Evolutionary conservation across 495 filamentous ascomycete genomes (phyloP), one percentile per base, ranked within the genome.

Genomic region (Jackrogersella multiformis): DNA sequence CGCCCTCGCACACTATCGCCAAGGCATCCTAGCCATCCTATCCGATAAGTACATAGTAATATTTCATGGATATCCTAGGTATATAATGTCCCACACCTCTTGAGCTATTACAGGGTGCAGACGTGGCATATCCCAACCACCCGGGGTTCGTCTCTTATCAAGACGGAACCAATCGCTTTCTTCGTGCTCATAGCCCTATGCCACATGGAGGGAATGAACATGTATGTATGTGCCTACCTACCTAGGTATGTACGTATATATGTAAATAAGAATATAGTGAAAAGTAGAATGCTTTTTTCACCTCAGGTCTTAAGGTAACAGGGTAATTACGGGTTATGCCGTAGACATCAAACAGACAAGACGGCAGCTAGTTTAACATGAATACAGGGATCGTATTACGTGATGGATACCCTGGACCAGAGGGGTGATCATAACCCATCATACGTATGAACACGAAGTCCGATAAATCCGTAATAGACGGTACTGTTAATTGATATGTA

Each of bases 301-400:
- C n/a, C n/a, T n/a, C n/a, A n/a, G n/a, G n/a, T n/a, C n/a, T n/a
- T n/a, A n/a, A n/a, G n/a, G n/a, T n/a, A n/a, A n/a, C n/a, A n/a
- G n/a, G 45, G 45, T 49, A 49, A 49, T 49, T 49, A 49, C 26
- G 26, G 24, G 10, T 49, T 49, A 49, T 32, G 45, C 45, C 15
- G 45, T 15, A 10, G 26, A 26, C 12, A 18, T 49, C 26, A 16
- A 18, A 13, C 26, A 26, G 7, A 15, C n/a, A 15, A 21, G 41
- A 21, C 41, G 20, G 41, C 16, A 7, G 23, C 23, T 12, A 18
- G 12, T 44, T 23, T 18, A 44, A 39, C 5, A 16, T 10, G 5
- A 18, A 16, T 32, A 16, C 45, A 49, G 15, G 45, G 45, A 20
- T 49, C 13, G 12, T 5, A 13, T 30, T 18, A 26, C n/a, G 23